A percentile compares a stretch with the other conserved stretches of the same genome.
These are phyloP conservation scores for Arthrobotrys sphaeroides DNA, from an alignment of 2,329 filamentous ascomycete genomes.

Conservation along the genomic window DNA sequence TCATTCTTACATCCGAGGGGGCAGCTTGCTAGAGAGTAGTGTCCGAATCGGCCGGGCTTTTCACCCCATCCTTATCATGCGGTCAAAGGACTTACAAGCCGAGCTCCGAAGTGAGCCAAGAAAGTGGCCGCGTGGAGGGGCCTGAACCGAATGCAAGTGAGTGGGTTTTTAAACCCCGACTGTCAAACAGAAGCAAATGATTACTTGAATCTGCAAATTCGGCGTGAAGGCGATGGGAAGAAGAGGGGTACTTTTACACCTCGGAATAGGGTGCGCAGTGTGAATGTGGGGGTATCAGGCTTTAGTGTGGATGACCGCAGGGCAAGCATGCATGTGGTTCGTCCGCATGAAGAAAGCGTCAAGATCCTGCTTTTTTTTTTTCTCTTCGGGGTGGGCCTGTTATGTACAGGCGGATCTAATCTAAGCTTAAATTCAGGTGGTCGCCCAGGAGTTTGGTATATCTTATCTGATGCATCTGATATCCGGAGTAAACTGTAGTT, in stretches of 20 bases:
- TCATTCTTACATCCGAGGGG: conserved; percentile 26
- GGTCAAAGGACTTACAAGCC: conserved; percentile 24
- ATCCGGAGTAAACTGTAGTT: too few relatives aligned
- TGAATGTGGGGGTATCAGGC: background rate
- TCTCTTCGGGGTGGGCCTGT: background rate
- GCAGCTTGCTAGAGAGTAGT: conserved; percentile 6
- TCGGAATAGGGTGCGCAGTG: background rate
- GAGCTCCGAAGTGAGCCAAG: conserved; percentile 42
- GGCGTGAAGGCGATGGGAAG: background rate
- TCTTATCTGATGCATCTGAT: conserved; percentile 53
- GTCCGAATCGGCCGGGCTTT: conserved; percentile 48
- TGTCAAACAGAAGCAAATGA: conserved; percentile 13
- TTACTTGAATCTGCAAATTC: conserved; percentile 13
- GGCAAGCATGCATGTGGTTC: conserved; percentile 34
- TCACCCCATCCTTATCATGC: conserved; percentile 39
- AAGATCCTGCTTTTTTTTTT: background rate
- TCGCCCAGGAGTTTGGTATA: conserved; percentile 36
- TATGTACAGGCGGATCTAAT: conserved; percentile 45
- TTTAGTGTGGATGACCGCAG: conserved; percentile 4
- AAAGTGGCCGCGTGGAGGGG: conserved; percentile 28
- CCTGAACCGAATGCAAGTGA: background rate
- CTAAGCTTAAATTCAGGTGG: conserved; percentile 39
- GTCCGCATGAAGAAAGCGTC: conserved; percentile 15
- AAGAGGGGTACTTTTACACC: background rate
- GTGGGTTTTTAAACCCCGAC: conserved; percentile 12